A percentile compares a stretch with the other conserved stretches of the same genome.
Evolutionary conservation across 2,329 filamentous ascomycete species (phyloP).

Genomic region (Pestalotiopsis sp.): DNA sequence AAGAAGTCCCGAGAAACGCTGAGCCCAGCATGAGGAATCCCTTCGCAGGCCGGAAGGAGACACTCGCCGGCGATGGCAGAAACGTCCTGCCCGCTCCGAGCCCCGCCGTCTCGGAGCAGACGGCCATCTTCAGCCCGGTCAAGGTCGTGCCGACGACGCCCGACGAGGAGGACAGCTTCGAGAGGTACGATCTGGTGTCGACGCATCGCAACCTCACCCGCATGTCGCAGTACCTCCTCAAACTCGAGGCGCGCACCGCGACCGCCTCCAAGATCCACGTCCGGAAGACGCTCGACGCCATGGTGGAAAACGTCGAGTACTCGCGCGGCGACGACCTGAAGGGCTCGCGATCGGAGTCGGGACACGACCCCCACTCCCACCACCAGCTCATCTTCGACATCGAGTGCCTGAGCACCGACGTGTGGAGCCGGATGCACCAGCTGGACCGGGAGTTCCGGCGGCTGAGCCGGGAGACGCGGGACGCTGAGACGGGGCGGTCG

Average conservation of each 20-base stretch:
- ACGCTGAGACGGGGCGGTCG: slow-evolving; percentile 12
- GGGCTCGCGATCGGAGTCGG: background rate
- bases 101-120: background rate
- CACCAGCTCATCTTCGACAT: slow-evolving; percentile 23
- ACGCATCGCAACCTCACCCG: slow-evolving; percentile 23
- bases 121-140: background rate
- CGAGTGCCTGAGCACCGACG: slow-evolving; percentile 18
- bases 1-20: background rate
- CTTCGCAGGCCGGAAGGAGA: background rate
- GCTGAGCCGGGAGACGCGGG: slow-evolving; percentile 14
- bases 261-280: slow-evolving; percentile 28
- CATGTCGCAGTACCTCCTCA: slow-evolving; percentile 28
- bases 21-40: background rate
- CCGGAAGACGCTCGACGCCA: slow-evolving; percentile 27
- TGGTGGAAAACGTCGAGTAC: slow-evolving; percentile 17
- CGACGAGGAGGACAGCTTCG: background rate
- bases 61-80: background rate
- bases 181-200: slow-evolving; percentile 5
- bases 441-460: slow-evolving; percentile 24
- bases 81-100: background rate
- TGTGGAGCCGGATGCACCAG: slow-evolving; percentile 23
- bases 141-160: background rate
- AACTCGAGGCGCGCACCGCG: slow-evolving; percentile 26
- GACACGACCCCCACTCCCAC: background rate
- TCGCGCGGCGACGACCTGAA: background rate